A percentile compares a stretch with the other conserved stretches of the same genome.
Evolutionary conservation across 805 yeast genomes (phyloP).

Genomic region (Schizosaccharomyces octosporus): DNA sequence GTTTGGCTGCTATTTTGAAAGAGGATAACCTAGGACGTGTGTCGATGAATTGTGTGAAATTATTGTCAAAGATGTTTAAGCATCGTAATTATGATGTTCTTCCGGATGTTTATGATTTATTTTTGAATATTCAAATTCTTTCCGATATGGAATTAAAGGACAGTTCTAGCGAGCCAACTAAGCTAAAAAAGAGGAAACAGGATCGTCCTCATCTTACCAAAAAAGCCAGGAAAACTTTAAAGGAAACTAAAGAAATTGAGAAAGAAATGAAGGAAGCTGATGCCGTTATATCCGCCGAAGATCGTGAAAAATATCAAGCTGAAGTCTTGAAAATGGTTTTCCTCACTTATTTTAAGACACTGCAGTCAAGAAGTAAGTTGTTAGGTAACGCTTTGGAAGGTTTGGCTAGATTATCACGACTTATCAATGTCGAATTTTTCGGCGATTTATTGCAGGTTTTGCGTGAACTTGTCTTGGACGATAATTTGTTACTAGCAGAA

Average conservation of each 20-base stretch:
- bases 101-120: conserved; percentile 51
- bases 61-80: conserved; percentile 43
- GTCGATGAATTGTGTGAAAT: conserved; percentile 45
- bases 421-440: conserved; percentile 74
- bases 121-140: conserved; percentile 31
- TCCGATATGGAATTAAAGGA: conserved; percentile 13
- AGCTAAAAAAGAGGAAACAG: conserved; percentile 33
- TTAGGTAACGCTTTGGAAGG: conserved; percentile 84
- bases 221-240: conserved; percentile 64
- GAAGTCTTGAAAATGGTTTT: conserved; percentile 54
- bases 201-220: conserved; percentile 82
- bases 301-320: conserved; percentile 64
- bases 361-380: conserved; percentile 37
- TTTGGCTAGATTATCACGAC: conserved; percentile 60
- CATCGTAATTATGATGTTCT: conserved; percentile 59
- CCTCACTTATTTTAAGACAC: conserved; percentile 49
- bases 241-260: conserved; percentile 68
- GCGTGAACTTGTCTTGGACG: conserved; percentile 37
- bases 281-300: conserved; percentile 63
- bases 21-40: conserved; percentile 68
- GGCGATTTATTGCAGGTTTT: conserved; percentile 83
- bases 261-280: conserved; percentile 76
- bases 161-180: conserved; percentile 4
- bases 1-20: conserved; percentile 41
- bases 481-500: conserved; percentile 6